Conservation (phyloP, 768 basidiomycete species). For the Boletus rubroflammeus region DNA sequence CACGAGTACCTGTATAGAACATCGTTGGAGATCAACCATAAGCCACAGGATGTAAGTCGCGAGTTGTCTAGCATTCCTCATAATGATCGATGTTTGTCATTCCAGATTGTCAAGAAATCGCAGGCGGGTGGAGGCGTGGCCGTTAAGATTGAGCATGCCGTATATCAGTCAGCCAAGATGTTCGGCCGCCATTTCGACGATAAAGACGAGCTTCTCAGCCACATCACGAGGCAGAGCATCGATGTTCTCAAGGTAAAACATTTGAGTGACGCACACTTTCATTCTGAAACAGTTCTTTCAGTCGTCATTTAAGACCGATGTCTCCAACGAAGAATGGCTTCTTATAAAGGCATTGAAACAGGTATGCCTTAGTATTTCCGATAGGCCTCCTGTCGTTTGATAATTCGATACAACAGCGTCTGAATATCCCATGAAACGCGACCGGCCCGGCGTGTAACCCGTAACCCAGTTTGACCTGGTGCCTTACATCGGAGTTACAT, state of each 20-base stretch:
- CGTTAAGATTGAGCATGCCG: slow-evolving; percentile 97
- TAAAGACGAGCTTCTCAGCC: slow-evolving; percentile 89
- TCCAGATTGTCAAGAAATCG: slow-evolving; percentile 82
- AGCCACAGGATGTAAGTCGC: slow-evolving; percentile 64
- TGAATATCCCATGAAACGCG: slow-evolving; percentile 33
- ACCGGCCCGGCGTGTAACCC: neutral
- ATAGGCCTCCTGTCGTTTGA: neutral
- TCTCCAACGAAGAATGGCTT: slow-evolving; percentile 87
- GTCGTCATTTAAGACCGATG: slow-evolving; percentile 85
- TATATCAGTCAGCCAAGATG: slow-evolving; percentile 93
- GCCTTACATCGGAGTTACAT: slow-evolving; percentile 24
- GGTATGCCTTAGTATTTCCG: slow-evolving; percentile 33
- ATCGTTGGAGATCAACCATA: slow-evolving; percentile 97
- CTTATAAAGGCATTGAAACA: slow-evolving; percentile 86
- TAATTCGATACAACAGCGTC: slow-evolving; percentile 27
- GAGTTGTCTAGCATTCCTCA: neutral
- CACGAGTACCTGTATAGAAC: slow-evolving; percentile 49
- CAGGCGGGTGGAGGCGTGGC: slow-evolving; percentile 97
- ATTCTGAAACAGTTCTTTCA: slow-evolving; percentile 30
- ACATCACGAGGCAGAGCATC: slow-evolving; percentile 88
- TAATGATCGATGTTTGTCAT: neutral
- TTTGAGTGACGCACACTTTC: neutral
- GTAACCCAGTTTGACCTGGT: neutral
- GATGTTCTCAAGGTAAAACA: slow-evolving; percentile 83
- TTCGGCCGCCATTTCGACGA: slow-evolving; percentile 96